Percentiles rank a stretch among this genome's conserved stretches.
Conservation (phyloP, 176 grass and related monocot species). For the Chrysopogon serrulatus region DNA sequence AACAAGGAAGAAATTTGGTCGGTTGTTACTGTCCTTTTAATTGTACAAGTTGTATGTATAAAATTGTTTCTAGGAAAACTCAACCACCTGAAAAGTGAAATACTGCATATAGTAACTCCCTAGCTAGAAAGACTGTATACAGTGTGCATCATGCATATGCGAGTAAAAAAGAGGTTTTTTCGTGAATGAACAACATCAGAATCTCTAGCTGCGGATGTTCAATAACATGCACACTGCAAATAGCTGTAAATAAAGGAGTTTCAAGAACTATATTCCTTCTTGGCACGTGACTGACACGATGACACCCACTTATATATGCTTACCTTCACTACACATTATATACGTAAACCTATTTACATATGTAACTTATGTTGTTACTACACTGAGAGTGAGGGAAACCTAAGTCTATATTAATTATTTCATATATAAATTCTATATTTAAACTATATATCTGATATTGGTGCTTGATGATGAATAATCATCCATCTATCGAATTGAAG, state of each 20-base stretch:
- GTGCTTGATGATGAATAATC: slow-evolving; percentile 11
- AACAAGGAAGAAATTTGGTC: no score
- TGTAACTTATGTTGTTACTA: slow-evolving; percentile 8
- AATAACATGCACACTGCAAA: neutral
- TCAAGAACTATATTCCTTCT: neutral
- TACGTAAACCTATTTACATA: slow-evolving; percentile 35
- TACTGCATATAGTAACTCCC: no score
- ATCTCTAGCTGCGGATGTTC: neutral
- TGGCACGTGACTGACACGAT: neutral
- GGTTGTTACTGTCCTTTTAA: no score
- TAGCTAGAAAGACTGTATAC: no score
- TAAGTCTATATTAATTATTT: slow-evolving; percentile 18
- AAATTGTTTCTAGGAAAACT: no score
- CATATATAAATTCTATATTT: neutral
- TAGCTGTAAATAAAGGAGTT: slow-evolving; percentile 9
- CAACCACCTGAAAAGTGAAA: no score
- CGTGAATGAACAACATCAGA: neutral
- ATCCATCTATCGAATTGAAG: neutral
- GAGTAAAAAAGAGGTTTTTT: neutral
- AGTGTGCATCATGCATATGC: neutral
- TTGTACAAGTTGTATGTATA: no score
- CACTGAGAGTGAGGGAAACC: neutral
- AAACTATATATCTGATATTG: neutral
- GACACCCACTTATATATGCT: neutral
- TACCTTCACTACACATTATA: slow-evolving; percentile 12